These are phyloP conservation scores for Conticribra weissflogii DNA, from an alignment of 108 stramenopile genomes.

Conservation along the genomic window DNA sequence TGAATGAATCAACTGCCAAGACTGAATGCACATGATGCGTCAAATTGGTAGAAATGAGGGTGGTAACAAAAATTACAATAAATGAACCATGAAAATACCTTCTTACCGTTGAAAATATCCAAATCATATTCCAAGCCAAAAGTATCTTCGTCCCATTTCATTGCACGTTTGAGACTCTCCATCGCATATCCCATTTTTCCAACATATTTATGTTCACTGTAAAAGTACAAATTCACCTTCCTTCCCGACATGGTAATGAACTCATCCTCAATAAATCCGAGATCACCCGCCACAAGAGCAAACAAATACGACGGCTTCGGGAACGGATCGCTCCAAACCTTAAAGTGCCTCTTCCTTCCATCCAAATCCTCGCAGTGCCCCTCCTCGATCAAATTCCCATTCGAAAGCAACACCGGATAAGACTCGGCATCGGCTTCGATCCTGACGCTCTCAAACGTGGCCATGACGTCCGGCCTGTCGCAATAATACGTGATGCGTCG, in stretches of 20 bases:
- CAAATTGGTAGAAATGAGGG: slow-evolving; percentile 26
- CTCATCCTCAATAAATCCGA: slow-evolving; percentile 76
- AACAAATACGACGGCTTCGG: slow-evolving; percentile 97
- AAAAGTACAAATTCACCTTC: slow-evolving; percentile 82
- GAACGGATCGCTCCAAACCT: slow-evolving; percentile 93
- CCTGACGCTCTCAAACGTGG: slow-evolving; percentile 72
- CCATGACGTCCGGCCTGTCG: slow-evolving; percentile 97
- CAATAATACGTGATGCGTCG: slow-evolving; percentile 93
- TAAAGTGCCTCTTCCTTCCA: slow-evolving; percentile 70
- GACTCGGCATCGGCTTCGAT: slow-evolving; percentile 78
- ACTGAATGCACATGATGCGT: neutral
- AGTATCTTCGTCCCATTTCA: slow-evolving; percentile 84
- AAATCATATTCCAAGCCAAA: slow-evolving; percentile 96
- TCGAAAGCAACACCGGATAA: slow-evolving; percentile 90
- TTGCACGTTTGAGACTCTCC: slow-evolving; percentile 66
- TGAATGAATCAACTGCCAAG: slow-evolving; percentile 53
- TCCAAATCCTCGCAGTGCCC: slow-evolving; percentile 44
- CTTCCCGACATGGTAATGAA: slow-evolving; percentile 82
- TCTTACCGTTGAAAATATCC: slow-evolving; percentile 94
- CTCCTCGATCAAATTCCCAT: slow-evolving; percentile 89
- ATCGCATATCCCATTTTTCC: slow-evolving; percentile 89
- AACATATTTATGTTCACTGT: slow-evolving; percentile 83
- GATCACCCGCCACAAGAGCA: slow-evolving; percentile 91
- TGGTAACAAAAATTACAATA: no score
- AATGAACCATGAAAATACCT: no score